Base-by-base conservation (phyloP, 176 grass and related monocot genomes). In the Juncus effusus region DNA sequence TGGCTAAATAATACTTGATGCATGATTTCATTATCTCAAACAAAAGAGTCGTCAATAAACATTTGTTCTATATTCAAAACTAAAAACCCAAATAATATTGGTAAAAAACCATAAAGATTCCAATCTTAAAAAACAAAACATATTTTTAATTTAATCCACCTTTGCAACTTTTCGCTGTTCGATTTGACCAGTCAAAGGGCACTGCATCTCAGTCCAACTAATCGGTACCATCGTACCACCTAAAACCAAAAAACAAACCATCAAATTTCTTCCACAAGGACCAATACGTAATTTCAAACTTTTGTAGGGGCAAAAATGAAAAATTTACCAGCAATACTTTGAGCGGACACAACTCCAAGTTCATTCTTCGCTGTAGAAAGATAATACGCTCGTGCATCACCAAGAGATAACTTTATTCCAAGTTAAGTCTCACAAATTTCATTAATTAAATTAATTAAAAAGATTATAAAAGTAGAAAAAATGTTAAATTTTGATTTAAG, bases 161-260 rank as follows among this genome's bases (percentile, higher is more conserved):
- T 86, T 89, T 3, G 94, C 94, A 77, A 97, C 88, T 79, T 97
- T 97, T 67, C 88, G 86, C 59, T 78, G 80, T 70, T 97, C 94
- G 11, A 86, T 78, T 79, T 97, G 94, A 8, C 88, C 94, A 13
- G 94, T 97, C 53, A 92, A 70, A 40, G 87, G 77, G 51, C 94
- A 97, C 35, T 93, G 88, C 94, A 93, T 97, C 83, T 97, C 94
- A 6, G 88, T 97, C 88, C 94, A 97, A 80, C 94, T 86, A 8
- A 86, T 84, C 16, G 88, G 88, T 6, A 89, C 72, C 80, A 97
- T 64, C 0, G 55, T 80, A 76, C 81, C 88, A 56, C 94, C 94
- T 97, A 62, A 51, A n/a, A 11, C 2, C 77, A 44, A 73, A 10
- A 55, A 57, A 44, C 10, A 76, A 58, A 42, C 58, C 69, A 44